phyloP scores from a whole-genome alignment of 768 basidiomycete genomes.

The Leccinum truebloodii region DNA sequence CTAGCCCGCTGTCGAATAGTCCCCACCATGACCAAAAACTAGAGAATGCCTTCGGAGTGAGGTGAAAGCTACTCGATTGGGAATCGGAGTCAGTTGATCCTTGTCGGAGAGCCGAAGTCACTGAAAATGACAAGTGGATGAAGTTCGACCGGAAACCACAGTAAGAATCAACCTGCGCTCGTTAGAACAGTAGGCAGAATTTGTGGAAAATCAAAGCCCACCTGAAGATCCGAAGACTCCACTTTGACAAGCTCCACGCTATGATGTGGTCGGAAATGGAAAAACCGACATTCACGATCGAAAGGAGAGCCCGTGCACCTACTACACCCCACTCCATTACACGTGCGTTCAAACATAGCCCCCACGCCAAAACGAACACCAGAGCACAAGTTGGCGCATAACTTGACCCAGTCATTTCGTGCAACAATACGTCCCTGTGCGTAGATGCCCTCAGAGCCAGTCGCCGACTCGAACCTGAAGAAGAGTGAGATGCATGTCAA shows the following conservation, averaged over 20 bases:
- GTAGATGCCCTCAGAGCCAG: constrained; percentile 12
- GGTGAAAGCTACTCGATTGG: constrained; percentile 71
- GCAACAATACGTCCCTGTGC: constrained; percentile 23
- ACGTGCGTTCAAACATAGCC: constrained; percentile 79
- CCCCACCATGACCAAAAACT: constrained; percentile 95
- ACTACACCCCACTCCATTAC: constrained; percentile 60
- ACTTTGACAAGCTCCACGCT: constrained; percentile 62
- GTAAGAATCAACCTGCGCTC: constrained; percentile 62
- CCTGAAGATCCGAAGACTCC: constrained; percentile 46
- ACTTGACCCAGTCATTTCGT: constrained; percentile 53
- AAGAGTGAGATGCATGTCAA: constrained; percentile 4
- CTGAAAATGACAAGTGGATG: constrained; percentile 87
- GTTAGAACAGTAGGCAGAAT: background rate
- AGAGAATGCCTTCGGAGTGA: constrained; percentile 80
- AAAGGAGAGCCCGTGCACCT: constrained; percentile 63
- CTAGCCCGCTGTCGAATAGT: constrained; percentile 75
- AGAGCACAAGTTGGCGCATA: constrained; percentile 80
- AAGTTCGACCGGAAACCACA: constrained; percentile 91
- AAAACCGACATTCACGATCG: constrained; percentile 76
- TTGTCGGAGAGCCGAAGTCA: constrained; percentile 61
- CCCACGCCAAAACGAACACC: constrained; percentile 89
- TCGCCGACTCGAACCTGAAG: constrained; percentile 23
- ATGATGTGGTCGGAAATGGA: constrained; percentile 81
- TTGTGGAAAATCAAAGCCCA: constrained; percentile 25
- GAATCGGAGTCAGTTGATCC: constrained; percentile 20